These are phyloP conservation scores for Trichopus zeylanicus DNA, from an alignment of 116 monocot species.

Conservation along the genomic window DNA sequence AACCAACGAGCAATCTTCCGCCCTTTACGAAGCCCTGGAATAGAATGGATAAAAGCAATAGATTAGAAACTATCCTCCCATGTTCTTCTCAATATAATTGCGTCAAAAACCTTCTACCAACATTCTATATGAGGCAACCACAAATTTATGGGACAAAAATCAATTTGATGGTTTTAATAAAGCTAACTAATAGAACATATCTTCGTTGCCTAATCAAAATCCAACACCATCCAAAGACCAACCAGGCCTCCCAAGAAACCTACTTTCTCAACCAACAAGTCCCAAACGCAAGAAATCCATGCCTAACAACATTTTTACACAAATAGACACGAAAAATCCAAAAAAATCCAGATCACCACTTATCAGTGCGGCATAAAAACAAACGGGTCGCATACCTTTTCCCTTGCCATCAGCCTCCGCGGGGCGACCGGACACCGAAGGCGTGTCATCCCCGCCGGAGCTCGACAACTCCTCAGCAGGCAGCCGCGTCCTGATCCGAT, in stretches of 20 bases:
- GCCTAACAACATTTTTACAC: background rate
- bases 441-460: slow-evolving; percentile 55
- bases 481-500: slow-evolving; percentile 48
- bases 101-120: background rate
- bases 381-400: background rate
- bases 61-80: background rate
- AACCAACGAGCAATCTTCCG: slow-evolving; percentile 55
- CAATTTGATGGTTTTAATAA: no score
- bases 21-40: slow-evolving; percentile 46
- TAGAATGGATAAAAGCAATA: background rate
- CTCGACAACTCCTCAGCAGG: slow-evolving; percentile 40
- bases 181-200: no score
- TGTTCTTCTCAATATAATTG: no score
- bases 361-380: background rate
- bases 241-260: no score
- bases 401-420: background rate
- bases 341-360: background rate
- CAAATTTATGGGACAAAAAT: no score
- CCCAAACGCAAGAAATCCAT: no score
- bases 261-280: no score
- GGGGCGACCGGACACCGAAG: slow-evolving; percentile 3
- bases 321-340: background rate
- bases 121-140: background rate
- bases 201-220: no score
- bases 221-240: no score